phyloP scores from a whole-genome alignment of 768 basidiomycete species.

The Trametes villosa region DNA sequence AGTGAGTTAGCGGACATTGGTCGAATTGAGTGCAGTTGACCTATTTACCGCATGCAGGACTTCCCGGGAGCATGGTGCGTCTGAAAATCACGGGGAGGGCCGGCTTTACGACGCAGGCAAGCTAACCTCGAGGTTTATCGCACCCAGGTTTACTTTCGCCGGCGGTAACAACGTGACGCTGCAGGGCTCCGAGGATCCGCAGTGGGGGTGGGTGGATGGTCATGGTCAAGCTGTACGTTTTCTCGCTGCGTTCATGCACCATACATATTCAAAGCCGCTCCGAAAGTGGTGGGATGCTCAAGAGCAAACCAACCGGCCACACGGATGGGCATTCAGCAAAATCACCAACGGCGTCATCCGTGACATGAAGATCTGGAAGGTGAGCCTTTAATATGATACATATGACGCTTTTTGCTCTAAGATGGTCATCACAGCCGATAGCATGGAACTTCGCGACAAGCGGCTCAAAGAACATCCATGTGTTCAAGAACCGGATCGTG shows the following conservation, averaged over 20 bases:
- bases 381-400: too few species aligned
- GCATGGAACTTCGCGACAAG: conserved; percentile 63
- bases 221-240: conserved; percentile 51
- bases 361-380: conserved; percentile 51
- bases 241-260: background rate
- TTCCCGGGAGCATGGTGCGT: conserved; percentile 51
- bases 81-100: too few species aligned
- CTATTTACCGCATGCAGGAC: conserved; percentile 33
- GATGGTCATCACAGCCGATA: conserved; percentile 55
- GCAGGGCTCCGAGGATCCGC: conserved; percentile 54
- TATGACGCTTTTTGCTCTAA: too few species aligned
- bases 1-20: conserved; percentile 41
- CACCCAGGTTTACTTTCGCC: conserved; percentile 53
- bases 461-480: conserved; percentile 52
- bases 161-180: conserved; percentile 64
- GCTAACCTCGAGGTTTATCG: background rate
- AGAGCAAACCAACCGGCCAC: conserved; percentile 57
- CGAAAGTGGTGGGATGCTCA: conserved; percentile 62
- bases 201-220: conserved; percentile 69
- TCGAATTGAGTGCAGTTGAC: too few species aligned
- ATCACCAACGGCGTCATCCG: conserved; percentile 57
- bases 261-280: background rate
- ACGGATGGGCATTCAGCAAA: conserved; percentile 57
- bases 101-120: background rate
- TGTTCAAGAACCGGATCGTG: conserved; percentile 57